Evolutionary conservation across 805 yeast species (phyloP).

Genomic region (Blastobotrys chiropterorum): DNA sequence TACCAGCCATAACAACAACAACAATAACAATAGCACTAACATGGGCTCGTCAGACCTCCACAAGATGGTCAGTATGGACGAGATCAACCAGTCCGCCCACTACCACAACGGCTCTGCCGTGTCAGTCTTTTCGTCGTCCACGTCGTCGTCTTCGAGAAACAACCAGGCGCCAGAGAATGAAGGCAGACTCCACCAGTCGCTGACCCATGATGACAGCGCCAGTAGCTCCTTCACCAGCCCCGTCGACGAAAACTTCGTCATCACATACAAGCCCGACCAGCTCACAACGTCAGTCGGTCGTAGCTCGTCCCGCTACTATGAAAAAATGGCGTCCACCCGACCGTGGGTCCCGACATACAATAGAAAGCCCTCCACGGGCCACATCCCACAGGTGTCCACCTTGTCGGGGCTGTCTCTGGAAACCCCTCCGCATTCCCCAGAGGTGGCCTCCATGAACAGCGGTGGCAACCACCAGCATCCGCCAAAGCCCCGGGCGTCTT

Average conservation of each 20-base stretch:
- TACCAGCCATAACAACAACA: not conserved
- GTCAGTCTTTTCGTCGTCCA: not conserved
- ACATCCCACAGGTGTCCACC: not conserved
- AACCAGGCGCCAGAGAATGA: no score
- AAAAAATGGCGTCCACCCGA: constrained; percentile 2
- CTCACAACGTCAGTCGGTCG: not conserved
- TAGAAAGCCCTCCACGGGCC: not conserved
- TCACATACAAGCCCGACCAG: constrained; percentile 3
- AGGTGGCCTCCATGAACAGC: not conserved
- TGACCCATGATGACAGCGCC: not conserved
- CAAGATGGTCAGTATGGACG: not conserved
- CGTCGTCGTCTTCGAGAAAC: not conserved
- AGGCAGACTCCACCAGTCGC: no score
- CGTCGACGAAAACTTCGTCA: not conserved
- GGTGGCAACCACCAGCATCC: not conserved
- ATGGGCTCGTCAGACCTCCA: not conserved
- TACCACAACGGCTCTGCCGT: not conserved
- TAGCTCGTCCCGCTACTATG: constrained; percentile 5
- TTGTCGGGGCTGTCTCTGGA: not conserved
- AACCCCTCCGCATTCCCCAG: constrained; percentile 4
- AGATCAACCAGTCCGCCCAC: not conserved
- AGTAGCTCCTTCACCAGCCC: not conserved
- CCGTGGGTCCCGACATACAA: constrained; percentile 6
- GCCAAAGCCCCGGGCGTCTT: not conserved
- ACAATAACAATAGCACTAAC: not conserved